These are phyloP conservation scores for Paraconiothyrium sp. DNA, from an alignment of 2,329 filamentous ascomycete genomes.

Conservation along the genomic window DNA sequence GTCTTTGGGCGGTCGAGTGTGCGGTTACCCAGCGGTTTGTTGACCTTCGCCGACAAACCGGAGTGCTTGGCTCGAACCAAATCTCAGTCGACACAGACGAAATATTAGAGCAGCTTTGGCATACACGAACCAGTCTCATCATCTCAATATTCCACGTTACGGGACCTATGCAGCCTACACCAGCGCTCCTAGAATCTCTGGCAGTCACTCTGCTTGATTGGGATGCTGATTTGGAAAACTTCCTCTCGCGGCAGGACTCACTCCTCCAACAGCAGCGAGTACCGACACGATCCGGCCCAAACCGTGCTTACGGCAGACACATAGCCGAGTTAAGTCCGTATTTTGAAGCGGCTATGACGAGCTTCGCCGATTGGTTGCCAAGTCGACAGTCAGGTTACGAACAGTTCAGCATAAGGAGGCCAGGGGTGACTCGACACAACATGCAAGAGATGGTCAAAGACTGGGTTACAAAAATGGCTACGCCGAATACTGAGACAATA, in stretches of 20 bases:
- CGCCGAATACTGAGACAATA: conserved; percentile 25
- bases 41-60: conserved; percentile 37
- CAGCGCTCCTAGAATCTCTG: conserved; percentile 32
- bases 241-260: conserved; percentile 33
- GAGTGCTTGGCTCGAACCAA: conserved; percentile 19
- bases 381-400: conserved; percentile 24
- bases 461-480: conserved; percentile 40
- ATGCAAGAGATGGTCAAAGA: conserved; percentile 35
- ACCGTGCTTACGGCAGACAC: conserved; percentile 27
- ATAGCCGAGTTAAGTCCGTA: conserved; percentile 28
- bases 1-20: conserved; percentile 47
- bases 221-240: conserved; percentile 32
- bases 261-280: conserved; percentile 24
- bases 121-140: conserved; percentile 34
- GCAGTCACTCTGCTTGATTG: conserved; percentile 35
- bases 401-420: conserved; percentile 21
- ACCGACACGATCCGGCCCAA: conserved; percentile 16
- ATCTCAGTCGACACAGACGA: conserved; percentile 31
- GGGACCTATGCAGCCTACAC: conserved; percentile 30
- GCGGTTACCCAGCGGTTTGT: conserved; percentile 48
- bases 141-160: conserved; percentile 36
- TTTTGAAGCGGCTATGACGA: conserved; percentile 23
- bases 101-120: conserved; percentile 32
- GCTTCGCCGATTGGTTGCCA: conserved; percentile 30
- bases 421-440: conserved; percentile 21